Conservation (phyloP, 257 asterid species). For the Rubia yunnanensis region DNA sequence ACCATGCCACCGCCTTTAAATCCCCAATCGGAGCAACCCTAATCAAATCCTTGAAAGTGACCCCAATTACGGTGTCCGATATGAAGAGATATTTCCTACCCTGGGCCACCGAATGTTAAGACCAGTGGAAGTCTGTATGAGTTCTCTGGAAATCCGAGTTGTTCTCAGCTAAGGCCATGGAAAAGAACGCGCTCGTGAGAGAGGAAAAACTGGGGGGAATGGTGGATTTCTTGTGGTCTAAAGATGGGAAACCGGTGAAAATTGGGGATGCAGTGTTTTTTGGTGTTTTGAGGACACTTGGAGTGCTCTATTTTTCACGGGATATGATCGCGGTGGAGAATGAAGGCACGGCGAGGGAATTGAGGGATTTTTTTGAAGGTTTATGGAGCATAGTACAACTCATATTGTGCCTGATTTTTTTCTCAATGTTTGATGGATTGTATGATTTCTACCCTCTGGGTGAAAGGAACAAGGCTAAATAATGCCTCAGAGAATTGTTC, state of each 20-base stretch:
- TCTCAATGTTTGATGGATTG: conserved; percentile 19
- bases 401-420: conserved; percentile 34
- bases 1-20: no score
- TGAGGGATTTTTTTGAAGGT: conserved; percentile 33
- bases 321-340: conserved; percentile 25
- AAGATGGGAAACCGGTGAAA: conserved; percentile 20
- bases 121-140: conserved; percentile 24
- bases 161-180: conserved; percentile 25
- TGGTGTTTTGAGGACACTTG: conserved; percentile 20
- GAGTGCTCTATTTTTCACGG: conserved; percentile 27
- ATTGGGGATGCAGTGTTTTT: conserved; percentile 23
- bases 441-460: conserved; percentile 12
- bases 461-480: conserved; percentile 15
- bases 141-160: conserved; percentile 28
- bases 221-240: conserved; percentile 24
- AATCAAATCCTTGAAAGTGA: conserved; percentile 36
- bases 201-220: conserved; percentile 22
- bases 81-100: conserved; percentile 25
- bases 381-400: conserved; percentile 35
- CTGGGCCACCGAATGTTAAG: conserved; percentile 30
- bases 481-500: conserved; percentile 22
- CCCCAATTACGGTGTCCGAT: conserved; percentile 31
- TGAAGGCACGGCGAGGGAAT: conserved; percentile 15
- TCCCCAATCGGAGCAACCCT: no score
- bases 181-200: conserved; percentile 11